These are phyloP conservation scores for Didymella pomorum DNA, from an alignment of 2,329 filamentous ascomycete genomes.

Conservation along the genomic window DNA sequence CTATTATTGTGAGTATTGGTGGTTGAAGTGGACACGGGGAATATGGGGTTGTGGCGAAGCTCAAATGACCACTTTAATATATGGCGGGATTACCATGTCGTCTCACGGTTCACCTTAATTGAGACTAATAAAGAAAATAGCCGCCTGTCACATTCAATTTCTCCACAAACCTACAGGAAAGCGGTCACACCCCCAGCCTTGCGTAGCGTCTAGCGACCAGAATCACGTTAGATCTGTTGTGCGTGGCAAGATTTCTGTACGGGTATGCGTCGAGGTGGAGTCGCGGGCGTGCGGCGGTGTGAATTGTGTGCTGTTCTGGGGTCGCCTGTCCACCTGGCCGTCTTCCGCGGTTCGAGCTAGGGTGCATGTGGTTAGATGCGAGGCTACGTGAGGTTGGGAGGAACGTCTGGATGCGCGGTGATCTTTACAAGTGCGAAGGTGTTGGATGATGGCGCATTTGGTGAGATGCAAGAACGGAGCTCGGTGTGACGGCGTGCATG, in stretches of 20 bases:
- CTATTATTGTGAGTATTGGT: not conserved
- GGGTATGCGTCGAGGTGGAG: constrained; percentile 10
- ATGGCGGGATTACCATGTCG: constrained; percentile 15
- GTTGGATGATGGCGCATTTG: not conserved
- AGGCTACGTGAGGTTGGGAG: constrained; percentile 9
- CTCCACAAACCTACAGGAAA: constrained; percentile 17
- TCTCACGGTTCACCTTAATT: constrained; percentile 4
- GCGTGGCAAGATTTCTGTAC: constrained; percentile 2
- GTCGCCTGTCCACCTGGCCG: constrained; percentile 6
- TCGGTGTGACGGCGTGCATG: not conserved
- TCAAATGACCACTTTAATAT: constrained; percentile 17
- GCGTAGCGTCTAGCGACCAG: constrained; percentile 5
- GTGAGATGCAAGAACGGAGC: constrained; percentile 12
- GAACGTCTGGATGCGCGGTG: constrained; percentile 9
- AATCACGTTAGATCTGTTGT: constrained; percentile 3
- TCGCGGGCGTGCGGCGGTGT: constrained; percentile 13
- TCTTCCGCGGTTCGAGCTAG: constrained; percentile 13
- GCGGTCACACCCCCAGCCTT: constrained; percentile 20
- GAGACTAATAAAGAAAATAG: constrained; percentile 5
- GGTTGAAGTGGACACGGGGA: constrained; percentile 14
- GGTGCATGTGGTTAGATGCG: not conserved
- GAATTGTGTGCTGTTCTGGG: constrained; percentile 21
- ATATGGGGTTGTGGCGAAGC: constrained; percentile 7
- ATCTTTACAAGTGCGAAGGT: not conserved
- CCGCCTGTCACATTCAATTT: constrained; percentile 4